Conservation (phyloP, 805 yeast species). For the Candida krabiensis region DNA sequence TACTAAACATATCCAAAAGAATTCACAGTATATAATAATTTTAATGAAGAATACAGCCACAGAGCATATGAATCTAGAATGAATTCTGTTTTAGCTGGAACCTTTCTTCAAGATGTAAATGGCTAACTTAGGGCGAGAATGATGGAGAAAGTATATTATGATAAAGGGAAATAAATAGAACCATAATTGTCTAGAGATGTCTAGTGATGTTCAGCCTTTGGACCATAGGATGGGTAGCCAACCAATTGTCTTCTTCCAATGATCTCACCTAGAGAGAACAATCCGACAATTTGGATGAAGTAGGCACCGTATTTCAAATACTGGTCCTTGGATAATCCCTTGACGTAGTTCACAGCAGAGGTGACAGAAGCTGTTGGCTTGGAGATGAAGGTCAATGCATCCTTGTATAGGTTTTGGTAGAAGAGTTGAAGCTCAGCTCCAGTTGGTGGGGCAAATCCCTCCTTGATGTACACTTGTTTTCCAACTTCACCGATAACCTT, state of each 20-base stretch:
- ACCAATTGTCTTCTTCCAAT: slow-evolving; percentile 93
- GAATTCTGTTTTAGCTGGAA: too few species aligned
- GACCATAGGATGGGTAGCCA: slow-evolving; percentile 75
- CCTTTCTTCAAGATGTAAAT: too few species aligned
- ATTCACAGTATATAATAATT: not conserved
- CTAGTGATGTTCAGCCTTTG: slow-evolving; percentile 38
- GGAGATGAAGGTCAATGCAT: slow-evolving; percentile 42
- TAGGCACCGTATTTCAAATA: slow-evolving; percentile 68
- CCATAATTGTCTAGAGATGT: too few species aligned
- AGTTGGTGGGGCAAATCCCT: slow-evolving; percentile 91
- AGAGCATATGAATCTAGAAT: not conserved
- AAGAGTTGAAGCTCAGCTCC: slow-evolving; percentile 72
- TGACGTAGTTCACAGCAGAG: slow-evolving; percentile 44
- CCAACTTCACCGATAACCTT: slow-evolving; percentile 53
- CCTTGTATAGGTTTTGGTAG: slow-evolving; percentile 54
- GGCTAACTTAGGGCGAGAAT: too few species aligned
- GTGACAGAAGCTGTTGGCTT: slow-evolving; percentile 62
- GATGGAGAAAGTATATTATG: too few species aligned
- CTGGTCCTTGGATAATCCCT: slow-evolving; percentile 47
- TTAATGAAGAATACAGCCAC: not conserved
- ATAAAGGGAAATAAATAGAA: too few species aligned
- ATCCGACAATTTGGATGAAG: slow-evolving; percentile 82
- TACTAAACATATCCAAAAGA: too few species aligned
- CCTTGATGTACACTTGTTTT: slow-evolving; percentile 83
- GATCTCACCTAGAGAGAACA: slow-evolving; percentile 93